Base-by-base conservation (phyloP, 805 yeast species). In the Suhomyces xylopsoci region DNA sequence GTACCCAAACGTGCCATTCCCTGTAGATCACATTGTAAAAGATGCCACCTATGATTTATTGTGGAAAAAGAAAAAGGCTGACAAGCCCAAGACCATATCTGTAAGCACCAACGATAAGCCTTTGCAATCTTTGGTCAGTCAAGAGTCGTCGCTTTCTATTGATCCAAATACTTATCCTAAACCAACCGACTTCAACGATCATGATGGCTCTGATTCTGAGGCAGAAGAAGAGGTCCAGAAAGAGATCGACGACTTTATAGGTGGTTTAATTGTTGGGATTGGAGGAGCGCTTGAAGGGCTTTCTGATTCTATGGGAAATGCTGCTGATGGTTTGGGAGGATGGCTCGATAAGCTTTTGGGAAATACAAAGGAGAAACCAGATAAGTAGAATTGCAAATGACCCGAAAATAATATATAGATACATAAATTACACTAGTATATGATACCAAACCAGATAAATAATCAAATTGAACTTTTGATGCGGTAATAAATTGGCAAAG, bases 11-110 rank as follows among this genome's bases (percentile, higher is more conserved):
- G 78, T 82, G 36, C 65, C 71, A 2, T 84, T 76, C 55, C 67
- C 68, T 6, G 70, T 77, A 14, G 80, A 74, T 12, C 79, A 77
- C 40, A 60, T 77, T 7, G 70, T 82, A 42, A 60, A 72, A 9
- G 70, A 73, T 48, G 77, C 88, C 0, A 79, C 87, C 0, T 84
- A 82, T 60, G 88, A 84, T 59, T 52, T 62, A 14, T 55, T 75
- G 32, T 75, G 71, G 70, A 65, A 68, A 30, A 53, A 48, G 26
- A 48, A 53, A 36, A 51, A 54, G 15, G 20, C 20, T 6, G 22
- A 19, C 19, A 20, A 19, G 8, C 28, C 50, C 20, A 46, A 55
- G 24, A 58, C 65, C 2, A 50, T 60, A 17, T 49, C 56, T 17
- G 50, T 50, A 10, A 62, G 63, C n/a, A 57, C 66, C 3, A 68